phyloP scores from a whole-genome alignment of 441 rosid genomes.

The Breynia disticha region DNA sequence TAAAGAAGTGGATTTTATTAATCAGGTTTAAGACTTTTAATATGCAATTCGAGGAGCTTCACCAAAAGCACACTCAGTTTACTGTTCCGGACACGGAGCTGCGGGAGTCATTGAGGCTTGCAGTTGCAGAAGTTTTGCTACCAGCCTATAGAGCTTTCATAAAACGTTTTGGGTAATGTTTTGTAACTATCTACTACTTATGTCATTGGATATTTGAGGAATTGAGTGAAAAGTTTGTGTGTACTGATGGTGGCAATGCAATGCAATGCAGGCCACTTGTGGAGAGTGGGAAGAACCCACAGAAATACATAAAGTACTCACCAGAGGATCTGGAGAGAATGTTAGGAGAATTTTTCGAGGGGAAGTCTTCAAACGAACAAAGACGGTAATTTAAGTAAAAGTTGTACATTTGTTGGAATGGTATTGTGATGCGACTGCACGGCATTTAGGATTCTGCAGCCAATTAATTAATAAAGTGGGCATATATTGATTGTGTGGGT shows the following conservation, averaged over 20 bases:
- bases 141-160: conserved; percentile 92
- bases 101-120: conserved; percentile 89
- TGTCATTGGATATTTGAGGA: not conserved
- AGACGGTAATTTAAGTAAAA: conserved; percentile 32
- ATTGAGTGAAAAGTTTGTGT: not conserved
- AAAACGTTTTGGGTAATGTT: conserved; percentile 72
- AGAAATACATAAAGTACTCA: conserved; percentile 68
- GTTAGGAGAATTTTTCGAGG: conserved; percentile 92
- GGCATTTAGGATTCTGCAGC: too few relatives aligned
- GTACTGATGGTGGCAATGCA: conserved; percentile 1
- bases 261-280: conserved; percentile 58
- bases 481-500: too few relatives aligned
- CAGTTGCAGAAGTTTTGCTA: conserved; percentile 94
- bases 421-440: too few relatives aligned
- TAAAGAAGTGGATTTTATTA: conserved; percentile 12
- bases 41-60: conserved; percentile 91
- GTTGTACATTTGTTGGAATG: too few relatives aligned
- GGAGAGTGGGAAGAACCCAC: conserved; percentile 75
- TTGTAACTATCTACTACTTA: not conserved
- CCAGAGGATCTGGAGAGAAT: conserved; percentile 88
- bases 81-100: conserved; percentile 93
- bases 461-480: too few relatives aligned
- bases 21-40: conserved; percentile 87
- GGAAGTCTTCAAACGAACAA: conserved; percentile 59
- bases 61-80: conserved; percentile 96